These are phyloP conservation scores for Saccharomyces hybrid DNA, from an alignment of 1,139 yeast genomes.

Conservation along the genomic window DNA sequence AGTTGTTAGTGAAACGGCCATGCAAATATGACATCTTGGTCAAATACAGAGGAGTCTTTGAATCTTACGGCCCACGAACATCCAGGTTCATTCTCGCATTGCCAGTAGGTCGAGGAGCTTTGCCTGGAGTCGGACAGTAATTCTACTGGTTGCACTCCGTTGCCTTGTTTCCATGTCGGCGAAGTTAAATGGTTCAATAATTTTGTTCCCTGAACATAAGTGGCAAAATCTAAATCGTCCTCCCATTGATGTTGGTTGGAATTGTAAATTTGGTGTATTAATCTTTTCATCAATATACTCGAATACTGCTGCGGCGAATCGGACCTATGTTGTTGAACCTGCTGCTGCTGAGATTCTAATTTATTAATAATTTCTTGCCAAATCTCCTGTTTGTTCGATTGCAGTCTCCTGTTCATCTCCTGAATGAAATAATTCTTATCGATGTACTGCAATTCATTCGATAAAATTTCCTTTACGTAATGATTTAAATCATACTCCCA, in stretches of 20 bases:
- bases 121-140: constrained; percentile 21
- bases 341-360: constrained; percentile 6
- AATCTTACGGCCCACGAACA: constrained; percentile 34
- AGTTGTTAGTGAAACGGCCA: constrained; percentile 30
- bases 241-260: constrained; percentile 31
- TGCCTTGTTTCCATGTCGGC: constrained; percentile 19
- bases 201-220: constrained; percentile 29
- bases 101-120: constrained; percentile 33
- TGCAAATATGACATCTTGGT: constrained; percentile 32
- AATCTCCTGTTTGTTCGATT: constrained; percentile 22
- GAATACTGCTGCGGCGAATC: constrained; percentile 22
- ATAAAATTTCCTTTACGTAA: constrained; percentile 28
- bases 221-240: constrained; percentile 30
- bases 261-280: constrained; percentile 27
- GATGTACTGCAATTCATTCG: constrained; percentile 28
- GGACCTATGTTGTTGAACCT: constrained; percentile 7
- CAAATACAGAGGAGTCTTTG: constrained; percentile 32
- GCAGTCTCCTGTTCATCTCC: constrained; percentile 24
- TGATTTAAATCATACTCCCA: constrained; percentile 24
- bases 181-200: constrained; percentile 28
- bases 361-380: constrained; percentile 21
- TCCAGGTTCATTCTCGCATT: constrained; percentile 19
- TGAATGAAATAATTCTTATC: constrained; percentile 23
- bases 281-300: constrained; percentile 22
- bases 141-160: constrained; percentile 24